Conservation (phyloP, 2,329 filamentous ascomycete genomes). For the Tolypocladium album region DNA sequence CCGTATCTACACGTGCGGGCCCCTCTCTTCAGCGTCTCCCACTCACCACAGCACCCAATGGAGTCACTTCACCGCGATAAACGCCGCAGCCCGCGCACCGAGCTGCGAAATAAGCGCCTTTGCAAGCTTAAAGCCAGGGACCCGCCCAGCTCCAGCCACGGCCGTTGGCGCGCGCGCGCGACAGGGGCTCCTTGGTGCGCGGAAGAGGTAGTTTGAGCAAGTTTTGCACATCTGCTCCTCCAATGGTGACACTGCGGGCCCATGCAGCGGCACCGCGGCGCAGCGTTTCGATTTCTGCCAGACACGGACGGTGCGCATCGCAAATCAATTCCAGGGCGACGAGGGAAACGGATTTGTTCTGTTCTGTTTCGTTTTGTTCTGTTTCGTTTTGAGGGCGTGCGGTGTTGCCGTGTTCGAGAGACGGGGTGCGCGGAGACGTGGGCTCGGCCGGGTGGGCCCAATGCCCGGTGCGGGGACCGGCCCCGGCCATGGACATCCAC, state of each 20-base stretch:
- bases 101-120: background rate
- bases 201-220: slow-evolving; percentile 4
- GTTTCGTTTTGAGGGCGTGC: background rate
- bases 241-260: background rate
- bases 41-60: background rate
- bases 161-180: background rate
- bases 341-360: background rate
- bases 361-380: background rate
- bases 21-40: background rate
- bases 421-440: background rate
- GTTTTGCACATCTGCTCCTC: background rate
- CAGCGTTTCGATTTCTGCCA: background rate
- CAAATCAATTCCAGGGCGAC: background rate
- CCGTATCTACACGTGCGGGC: background rate
- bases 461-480: background rate
- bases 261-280: background rate
- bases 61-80: background rate
- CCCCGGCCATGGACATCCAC: background rate
- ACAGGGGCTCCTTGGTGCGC: too few species aligned
- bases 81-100: background rate
- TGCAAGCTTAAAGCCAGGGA: background rate
- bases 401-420: background rate
- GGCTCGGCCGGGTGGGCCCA: background rate
- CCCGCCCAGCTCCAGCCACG: background rate
- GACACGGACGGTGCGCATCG: background rate